phyloP scores from a whole-genome alignment of 495 filamentous ascomycete genomes.

The Copromyces sp. region DNA sequence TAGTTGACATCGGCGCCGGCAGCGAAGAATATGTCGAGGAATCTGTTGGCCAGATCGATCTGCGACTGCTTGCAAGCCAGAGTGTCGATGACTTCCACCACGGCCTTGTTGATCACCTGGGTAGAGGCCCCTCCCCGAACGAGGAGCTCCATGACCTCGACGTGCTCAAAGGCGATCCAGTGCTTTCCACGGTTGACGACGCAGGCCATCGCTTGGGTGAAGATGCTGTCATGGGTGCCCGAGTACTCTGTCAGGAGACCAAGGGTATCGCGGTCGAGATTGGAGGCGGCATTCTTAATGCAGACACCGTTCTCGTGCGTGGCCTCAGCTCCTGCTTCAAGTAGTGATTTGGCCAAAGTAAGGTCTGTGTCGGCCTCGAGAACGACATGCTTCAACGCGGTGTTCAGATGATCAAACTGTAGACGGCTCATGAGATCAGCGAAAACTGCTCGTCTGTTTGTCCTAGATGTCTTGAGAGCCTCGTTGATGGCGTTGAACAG shows the following conservation, averaged over 20 bases:
- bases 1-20: slow-evolving; percentile 30
- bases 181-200: slow-evolving; percentile 14
- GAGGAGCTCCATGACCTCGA: slow-evolving; percentile 25
- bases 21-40: slow-evolving; percentile 27
- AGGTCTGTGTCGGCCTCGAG: slow-evolving; percentile 16
- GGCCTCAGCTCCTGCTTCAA: slow-evolving; percentile 18
- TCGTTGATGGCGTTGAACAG: slow-evolving; percentile 18
- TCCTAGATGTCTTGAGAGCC: slow-evolving; percentile 9
- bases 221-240: slow-evolving; percentile 6
- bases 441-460: slow-evolving; percentile 9
- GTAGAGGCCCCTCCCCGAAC: slow-evolving; percentile 28
- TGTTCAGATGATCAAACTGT: slow-evolving; percentile 21
- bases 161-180: slow-evolving; percentile 25
- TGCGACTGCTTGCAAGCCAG: slow-evolving; percentile 16
- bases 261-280: slow-evolving; percentile 12
- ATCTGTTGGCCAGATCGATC: slow-evolving; percentile 17
- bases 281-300: slow-evolving; percentile 21
- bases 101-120: slow-evolving; percentile 22
- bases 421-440: slow-evolving; percentile 9
- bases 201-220: slow-evolving; percentile 11
- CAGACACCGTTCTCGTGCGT: slow-evolving; percentile 18
- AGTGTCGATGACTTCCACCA: slow-evolving; percentile 28
- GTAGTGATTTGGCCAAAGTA: slow-evolving; percentile 10
- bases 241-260: slow-evolving; percentile 12
- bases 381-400: slow-evolving; percentile 15